phyloP scores from a whole-genome alignment of 345 rosid species.

The Arabis hirsuta region DNA sequence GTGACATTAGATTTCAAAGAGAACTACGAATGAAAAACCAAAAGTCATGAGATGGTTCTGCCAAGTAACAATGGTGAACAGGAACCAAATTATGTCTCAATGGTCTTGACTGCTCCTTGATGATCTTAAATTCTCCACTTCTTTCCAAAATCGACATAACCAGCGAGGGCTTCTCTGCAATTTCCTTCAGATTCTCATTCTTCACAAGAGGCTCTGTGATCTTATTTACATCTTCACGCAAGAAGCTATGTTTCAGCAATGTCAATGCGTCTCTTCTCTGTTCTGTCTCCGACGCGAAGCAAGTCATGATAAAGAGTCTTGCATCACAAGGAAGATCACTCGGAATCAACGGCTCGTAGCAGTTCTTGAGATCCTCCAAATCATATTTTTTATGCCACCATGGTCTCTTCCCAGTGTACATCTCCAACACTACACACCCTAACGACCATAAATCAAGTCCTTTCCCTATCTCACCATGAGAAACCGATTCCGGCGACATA shows the following conservation, averaged over 20 bases:
- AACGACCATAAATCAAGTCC: constrained; percentile 58
- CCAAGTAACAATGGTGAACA: not conserved
- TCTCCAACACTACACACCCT: constrained; percentile 58
- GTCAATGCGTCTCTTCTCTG: constrained; percentile 28
- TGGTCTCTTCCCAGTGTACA: constrained; percentile 50
- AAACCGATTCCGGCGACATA: constrained; percentile 37
- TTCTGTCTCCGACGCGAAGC: constrained; percentile 1
- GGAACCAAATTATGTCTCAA: not conserved
- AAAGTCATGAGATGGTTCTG: not conserved
- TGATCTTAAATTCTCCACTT: constrained; percentile 14
- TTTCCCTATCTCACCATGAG: constrained; percentile 32
- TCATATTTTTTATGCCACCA: constrained; percentile 45
- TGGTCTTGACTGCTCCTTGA: not conserved
- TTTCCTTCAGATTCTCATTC: not conserved
- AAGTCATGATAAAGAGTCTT: constrained; percentile 24
- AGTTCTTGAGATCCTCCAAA: constrained; percentile 20
- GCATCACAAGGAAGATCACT: constrained; percentile 35
- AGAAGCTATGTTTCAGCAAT: constrained; percentile 18
- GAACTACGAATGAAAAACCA: not conserved
- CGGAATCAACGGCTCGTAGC: constrained; percentile 24
- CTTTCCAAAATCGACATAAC: too few relatives aligned
- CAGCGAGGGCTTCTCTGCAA: not conserved
- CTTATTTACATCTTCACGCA: not conserved
- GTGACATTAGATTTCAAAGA: not conserved
- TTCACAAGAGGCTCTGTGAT: not conserved